These are phyloP conservation scores for Ephemerocybe angulata DNA, from an alignment of 768 basidiomycete species.

Conservation along the genomic window DNA sequence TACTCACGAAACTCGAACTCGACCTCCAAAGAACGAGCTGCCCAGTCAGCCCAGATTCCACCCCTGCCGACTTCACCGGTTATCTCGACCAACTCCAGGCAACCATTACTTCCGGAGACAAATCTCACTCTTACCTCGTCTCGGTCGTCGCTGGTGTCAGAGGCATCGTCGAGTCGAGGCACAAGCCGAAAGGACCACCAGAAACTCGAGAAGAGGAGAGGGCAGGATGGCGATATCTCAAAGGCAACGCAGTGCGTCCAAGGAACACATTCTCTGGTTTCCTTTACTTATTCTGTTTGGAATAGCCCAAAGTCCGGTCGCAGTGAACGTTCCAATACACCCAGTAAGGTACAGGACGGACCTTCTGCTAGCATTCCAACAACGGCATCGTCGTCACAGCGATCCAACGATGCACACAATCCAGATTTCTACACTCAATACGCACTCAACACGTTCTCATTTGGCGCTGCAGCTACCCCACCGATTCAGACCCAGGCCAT, in stretches of 20 bases:
- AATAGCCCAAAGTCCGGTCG: conserved; percentile 1
- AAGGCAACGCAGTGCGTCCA: conserved; percentile 6
- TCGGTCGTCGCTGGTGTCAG: conserved; percentile 1
- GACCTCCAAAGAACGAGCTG: conserved; percentile 10
- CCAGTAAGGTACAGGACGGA: conserved; percentile 2
- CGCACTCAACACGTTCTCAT: conserved; percentile 44
- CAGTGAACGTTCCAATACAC: conserved; percentile 4
- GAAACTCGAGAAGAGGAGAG: not conserved
- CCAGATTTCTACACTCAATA: conserved; percentile 40
- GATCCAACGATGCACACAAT: conserved; percentile 16
- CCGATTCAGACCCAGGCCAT: conserved; percentile 27
- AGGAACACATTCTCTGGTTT: not conserved
- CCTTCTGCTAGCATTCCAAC: not conserved
- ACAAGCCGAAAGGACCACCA: not conserved
- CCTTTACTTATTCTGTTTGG: not conserved
- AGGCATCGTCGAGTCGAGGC: not conserved
- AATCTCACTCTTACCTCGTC: conserved; percentile 10
- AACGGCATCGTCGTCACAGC: conserved; percentile 5
- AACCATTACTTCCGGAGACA: conserved; percentile 14
- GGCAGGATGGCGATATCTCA: not conserved
- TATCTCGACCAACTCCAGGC: conserved; percentile 12
- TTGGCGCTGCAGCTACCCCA: conserved; percentile 38
- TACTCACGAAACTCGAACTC: conserved; percentile 14
- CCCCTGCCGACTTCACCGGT: conserved; percentile 12
- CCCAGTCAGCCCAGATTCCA: conserved; percentile 8